Conservation (phyloP, 192 early-diverging fungal species). For the Backusella tuberculispora region DNA sequence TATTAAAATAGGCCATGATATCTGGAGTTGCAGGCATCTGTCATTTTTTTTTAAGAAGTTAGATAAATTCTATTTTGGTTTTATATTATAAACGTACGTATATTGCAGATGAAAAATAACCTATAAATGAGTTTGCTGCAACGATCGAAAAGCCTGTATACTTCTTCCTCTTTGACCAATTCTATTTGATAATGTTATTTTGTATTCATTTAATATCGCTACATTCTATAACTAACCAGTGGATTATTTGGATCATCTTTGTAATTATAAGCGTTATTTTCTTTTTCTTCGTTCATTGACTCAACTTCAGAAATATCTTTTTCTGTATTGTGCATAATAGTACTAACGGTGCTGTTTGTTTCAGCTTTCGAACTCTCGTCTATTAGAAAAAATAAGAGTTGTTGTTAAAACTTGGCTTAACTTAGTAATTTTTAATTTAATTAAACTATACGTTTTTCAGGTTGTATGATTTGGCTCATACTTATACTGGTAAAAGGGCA, state of each 20-base stretch:
- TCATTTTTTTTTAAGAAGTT: neutral
- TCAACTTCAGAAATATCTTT: constrained; percentile 13
- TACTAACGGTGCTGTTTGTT: neutral
- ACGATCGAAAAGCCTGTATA: constrained; percentile 12
- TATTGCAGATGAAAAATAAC: constrained; percentile 32
- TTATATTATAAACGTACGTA: constrained; percentile 18
- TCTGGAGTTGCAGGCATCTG: constrained; percentile 29
- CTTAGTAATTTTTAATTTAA: neutral
- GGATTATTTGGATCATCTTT: constrained; percentile 29
- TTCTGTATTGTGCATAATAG: neutral
- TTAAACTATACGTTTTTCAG: constrained; percentile 1
- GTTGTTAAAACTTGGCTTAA: neutral
- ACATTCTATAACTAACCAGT: constrained; percentile 14
- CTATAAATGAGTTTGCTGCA: constrained; percentile 26
- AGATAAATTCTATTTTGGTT: neutral
- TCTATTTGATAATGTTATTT: neutral
- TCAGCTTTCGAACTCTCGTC: constrained; percentile 2
- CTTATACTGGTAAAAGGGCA: neutral
- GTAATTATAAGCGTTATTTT: neutral
- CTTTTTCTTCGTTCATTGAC: neutral
- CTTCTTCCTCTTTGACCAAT: constrained; percentile 25
- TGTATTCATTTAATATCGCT: neutral
- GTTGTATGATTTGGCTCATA: neutral
- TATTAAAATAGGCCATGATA: constrained; percentile 30
- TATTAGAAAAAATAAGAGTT: neutral